A percentile compares a stretch with the other conserved stretches of the same genome.
phyloP scores from a whole-genome alignment of 2,329 filamentous ascomycete species.

The Aureobasidium mangrovei region DNA sequence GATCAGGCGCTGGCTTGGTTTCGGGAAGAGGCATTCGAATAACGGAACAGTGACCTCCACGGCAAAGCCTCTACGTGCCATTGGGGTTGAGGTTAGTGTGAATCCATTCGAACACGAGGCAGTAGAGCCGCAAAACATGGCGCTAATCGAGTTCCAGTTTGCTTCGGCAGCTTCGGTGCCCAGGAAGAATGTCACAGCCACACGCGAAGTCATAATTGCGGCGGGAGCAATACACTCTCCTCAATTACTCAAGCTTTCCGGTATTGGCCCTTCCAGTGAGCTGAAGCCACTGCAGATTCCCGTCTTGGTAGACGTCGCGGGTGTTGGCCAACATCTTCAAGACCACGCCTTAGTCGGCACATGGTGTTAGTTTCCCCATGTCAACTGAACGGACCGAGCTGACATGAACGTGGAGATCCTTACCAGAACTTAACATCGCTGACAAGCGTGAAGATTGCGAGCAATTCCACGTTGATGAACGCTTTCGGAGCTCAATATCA shows the following conservation, averaged over 20 bases:
- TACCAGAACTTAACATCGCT: slow-evolving; percentile 5
- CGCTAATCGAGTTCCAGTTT: slow-evolving; percentile 16
- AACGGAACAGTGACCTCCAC: not conserved
- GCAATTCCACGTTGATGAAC: slow-evolving; percentile 5
- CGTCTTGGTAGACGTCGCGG: slow-evolving; percentile 47
- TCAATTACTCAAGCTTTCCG: slow-evolving; percentile 31
- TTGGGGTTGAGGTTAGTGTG: slow-evolving; percentile 15
- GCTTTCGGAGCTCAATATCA: slow-evolving; percentile 18
- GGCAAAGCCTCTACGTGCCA: not conserved
- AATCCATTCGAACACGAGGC: no score
- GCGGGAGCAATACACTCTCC: slow-evolving; percentile 25
- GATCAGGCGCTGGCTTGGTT: not conserved
- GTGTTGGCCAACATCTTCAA: slow-evolving; percentile 56
- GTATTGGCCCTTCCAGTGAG: slow-evolving; percentile 48
- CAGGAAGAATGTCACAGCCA: slow-evolving; percentile 20
- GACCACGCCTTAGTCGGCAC: slow-evolving; percentile 39
- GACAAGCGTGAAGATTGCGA: slow-evolving; percentile 4
- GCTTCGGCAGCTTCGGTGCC: slow-evolving; percentile 17
- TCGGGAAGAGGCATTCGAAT: not conserved
- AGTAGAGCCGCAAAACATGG: not conserved
- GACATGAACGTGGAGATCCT: not conserved
- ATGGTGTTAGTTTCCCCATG: slow-evolving; percentile 9
- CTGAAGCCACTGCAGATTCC: slow-evolving; percentile 40
- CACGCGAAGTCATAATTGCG: slow-evolving; percentile 24
- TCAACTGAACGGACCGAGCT: not conserved